Evolutionary conservation across 1,284 basidiomycete genomes (phyloP).

Genomic region (Thecaphora frezii): DNA sequence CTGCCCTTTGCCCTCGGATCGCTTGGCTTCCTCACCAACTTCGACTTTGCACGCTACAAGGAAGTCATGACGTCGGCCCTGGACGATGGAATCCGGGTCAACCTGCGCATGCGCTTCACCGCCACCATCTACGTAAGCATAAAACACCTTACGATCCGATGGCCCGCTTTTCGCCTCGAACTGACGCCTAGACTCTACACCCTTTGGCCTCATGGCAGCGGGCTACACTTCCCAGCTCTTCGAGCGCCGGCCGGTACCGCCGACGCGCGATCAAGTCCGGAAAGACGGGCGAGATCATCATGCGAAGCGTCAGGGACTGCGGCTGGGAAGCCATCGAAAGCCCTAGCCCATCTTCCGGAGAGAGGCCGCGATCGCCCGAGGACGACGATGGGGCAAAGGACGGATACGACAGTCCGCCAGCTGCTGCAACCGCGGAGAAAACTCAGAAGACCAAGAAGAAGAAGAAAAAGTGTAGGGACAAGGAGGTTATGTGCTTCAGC

Average conservation of each 20-base stretch:
- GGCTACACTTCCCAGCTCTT: slow-evolving; percentile 33
- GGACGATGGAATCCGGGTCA: slow-evolving; percentile 91
- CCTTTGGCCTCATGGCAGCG: slow-evolving; percentile 8
- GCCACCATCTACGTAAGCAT: slow-evolving; percentile 81
- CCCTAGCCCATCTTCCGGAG: slow-evolving; percentile 6
- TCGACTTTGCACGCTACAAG: slow-evolving; percentile 87
- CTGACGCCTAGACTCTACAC: too few species aligned
- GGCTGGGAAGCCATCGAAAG: slow-evolving; percentile 55
- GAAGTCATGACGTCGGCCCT: slow-evolving; percentile 85
- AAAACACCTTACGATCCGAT: background rate
- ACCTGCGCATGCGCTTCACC: slow-evolving; percentile 97
- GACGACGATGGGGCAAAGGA: slow-evolving; percentile 1
- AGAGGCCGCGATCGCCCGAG: background rate
- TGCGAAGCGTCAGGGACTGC: slow-evolving; percentile 48
- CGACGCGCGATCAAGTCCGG: slow-evolving; percentile 50
- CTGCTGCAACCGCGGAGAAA: slow-evolving; percentile 2
- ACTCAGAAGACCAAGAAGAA: slow-evolving; percentile 6
- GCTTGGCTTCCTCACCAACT: slow-evolving; percentile 96
- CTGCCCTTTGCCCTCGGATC: slow-evolving; percentile 97
- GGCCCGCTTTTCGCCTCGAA: too few species aligned
- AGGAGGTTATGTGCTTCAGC: slow-evolving; percentile 96
- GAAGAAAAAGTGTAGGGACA: slow-evolving; percentile 69
- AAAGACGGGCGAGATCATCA: slow-evolving; percentile 55
- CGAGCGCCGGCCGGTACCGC: slow-evolving; percentile 34
- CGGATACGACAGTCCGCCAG: background rate